These are phyloP conservation scores for Amylostereum areolatum DNA, from an alignment of 1,284 basidiomycete species.

Conservation along the genomic window DNA sequence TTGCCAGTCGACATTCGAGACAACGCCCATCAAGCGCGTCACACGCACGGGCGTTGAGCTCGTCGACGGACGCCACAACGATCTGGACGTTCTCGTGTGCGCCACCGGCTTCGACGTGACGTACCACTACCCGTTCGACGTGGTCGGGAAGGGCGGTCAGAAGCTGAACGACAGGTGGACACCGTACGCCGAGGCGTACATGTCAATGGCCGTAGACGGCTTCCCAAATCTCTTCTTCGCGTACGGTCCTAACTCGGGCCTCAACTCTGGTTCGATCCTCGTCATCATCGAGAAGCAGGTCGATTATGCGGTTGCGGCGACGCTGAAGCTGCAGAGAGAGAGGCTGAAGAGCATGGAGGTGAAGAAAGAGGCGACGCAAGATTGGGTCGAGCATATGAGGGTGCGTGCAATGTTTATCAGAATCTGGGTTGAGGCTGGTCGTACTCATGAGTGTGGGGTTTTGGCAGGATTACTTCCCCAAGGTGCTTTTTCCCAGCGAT, in stretches of 20 bases:
- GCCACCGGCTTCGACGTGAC: constrained; percentile 53
- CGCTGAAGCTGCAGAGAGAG: constrained; percentile 49
- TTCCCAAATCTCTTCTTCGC: constrained; percentile 53
- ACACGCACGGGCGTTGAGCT: constrained; percentile 46
- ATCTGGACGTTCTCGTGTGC: constrained; percentile 51
- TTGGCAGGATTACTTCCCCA: constrained; percentile 43
- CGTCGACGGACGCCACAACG: constrained; percentile 38
- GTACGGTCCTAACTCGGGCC: constrained; percentile 46
- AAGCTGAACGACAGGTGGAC: constrained; percentile 39
- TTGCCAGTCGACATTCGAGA: constrained; percentile 42
- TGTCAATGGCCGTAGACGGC: constrained; percentile 43
- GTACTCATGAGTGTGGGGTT: constrained; percentile 54
- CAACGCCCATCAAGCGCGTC: constrained; percentile 37
- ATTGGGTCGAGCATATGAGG: constrained; percentile 48
- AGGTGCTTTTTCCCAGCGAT: constrained; percentile 17
- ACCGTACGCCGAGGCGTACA: constrained; percentile 43
- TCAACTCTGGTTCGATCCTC: constrained; percentile 43
- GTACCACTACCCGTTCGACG: constrained; percentile 36
- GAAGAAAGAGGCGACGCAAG: constrained; percentile 44
- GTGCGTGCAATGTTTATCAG: constrained; percentile 10
- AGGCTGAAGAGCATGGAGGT: constrained; percentile 46
- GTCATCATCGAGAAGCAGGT: constrained; percentile 45
- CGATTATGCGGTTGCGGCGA: constrained; percentile 41
- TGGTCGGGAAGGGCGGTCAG: constrained; percentile 39
- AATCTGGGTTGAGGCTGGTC: neutral